Evolutionary conservation across 2,329 filamentous ascomycete species (phyloP).

Genomic region (Rosellinia necatrix): DNA sequence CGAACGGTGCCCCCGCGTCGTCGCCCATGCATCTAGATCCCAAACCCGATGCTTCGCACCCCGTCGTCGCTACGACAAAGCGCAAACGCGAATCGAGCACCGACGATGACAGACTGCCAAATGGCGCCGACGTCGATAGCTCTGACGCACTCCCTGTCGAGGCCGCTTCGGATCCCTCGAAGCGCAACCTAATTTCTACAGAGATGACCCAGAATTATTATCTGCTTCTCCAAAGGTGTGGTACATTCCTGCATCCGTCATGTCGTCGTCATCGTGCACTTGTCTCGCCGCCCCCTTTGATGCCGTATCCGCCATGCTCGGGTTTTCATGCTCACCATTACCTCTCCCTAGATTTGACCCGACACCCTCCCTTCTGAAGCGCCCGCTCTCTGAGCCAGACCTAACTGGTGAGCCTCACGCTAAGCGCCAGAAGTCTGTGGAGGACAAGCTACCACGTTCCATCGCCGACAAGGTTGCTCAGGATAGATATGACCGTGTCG

Average conservation of each 20-base stretch:
- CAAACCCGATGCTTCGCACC: constrained; percentile 33
- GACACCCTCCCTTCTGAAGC: constrained; percentile 59
- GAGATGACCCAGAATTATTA: constrained; percentile 38
- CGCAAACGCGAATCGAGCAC: constrained; percentile 41
- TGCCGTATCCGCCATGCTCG: neutral
- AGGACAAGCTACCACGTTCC: constrained; percentile 45
- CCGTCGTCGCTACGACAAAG: constrained; percentile 36
- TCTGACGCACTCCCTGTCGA: constrained; percentile 10
- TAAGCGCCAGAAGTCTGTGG: constrained; percentile 64
- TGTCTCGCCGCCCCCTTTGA: neutral
- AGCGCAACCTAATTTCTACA: constrained; percentile 31
- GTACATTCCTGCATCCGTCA: constrained; percentile 2
- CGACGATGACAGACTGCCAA: constrained; percentile 30
- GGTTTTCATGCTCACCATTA: constrained; percentile 10
- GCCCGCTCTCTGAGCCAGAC: constrained; percentile 51
- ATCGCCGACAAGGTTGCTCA: constrained; percentile 60
- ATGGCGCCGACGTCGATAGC: constrained; percentile 22
- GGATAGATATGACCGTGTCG: constrained; percentile 62
- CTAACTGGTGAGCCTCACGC: constrained; percentile 56
- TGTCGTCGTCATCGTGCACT: constrained; percentile 1
- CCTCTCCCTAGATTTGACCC: constrained; percentile 55
- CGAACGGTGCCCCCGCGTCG: constrained; percentile 35
- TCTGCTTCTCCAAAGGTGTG: constrained; percentile 39
- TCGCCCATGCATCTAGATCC: constrained; percentile 31
- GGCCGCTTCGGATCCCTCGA: constrained; percentile 5